phyloP scores from a whole-genome alignment of 768 basidiomycete species.

The Jaapia argillacea region DNA sequence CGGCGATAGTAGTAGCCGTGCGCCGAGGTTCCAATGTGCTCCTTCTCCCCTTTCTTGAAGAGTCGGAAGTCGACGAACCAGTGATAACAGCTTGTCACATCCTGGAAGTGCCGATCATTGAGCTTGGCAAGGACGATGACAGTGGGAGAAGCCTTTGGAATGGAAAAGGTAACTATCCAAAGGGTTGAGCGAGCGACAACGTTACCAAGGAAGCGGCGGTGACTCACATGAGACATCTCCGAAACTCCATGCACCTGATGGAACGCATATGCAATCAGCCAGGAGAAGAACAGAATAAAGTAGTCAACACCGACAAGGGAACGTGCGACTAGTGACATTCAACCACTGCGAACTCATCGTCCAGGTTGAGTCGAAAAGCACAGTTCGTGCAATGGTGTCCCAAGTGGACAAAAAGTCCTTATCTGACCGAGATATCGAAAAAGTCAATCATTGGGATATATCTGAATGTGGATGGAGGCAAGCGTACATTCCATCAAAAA shows the following conservation, averaged over 20 bases:
- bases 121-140: constrained; percentile 22
- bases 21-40: constrained; percentile 9
- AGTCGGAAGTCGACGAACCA: constrained; percentile 23
- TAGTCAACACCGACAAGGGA: constrained; percentile 17
- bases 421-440: constrained; percentile 22
- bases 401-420: constrained; percentile 35
- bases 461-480: constrained; percentile 7
- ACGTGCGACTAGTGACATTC: constrained; percentile 29
- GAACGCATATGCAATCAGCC: not conserved
- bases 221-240: constrained; percentile 45
- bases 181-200: no score
- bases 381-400: constrained; percentile 31
- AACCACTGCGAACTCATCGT: constrained; percentile 39
- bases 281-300: not conserved
- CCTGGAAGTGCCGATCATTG: constrained; percentile 21
- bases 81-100: constrained; percentile 12
- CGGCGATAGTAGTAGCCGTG: not conserved
- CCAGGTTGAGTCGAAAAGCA: constrained; percentile 38
- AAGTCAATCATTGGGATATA: constrained; percentile 16
- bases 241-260: constrained; percentile 33
- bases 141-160: constrained; percentile 13
- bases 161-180: constrained; percentile 19
- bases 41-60: constrained; percentile 17
- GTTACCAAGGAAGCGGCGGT: no score
- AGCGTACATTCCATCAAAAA: constrained; percentile 45